phyloP scores from a whole-genome alignment of 2,329 filamentous ascomycete species.

The Fusarium mundagurra region DNA sequence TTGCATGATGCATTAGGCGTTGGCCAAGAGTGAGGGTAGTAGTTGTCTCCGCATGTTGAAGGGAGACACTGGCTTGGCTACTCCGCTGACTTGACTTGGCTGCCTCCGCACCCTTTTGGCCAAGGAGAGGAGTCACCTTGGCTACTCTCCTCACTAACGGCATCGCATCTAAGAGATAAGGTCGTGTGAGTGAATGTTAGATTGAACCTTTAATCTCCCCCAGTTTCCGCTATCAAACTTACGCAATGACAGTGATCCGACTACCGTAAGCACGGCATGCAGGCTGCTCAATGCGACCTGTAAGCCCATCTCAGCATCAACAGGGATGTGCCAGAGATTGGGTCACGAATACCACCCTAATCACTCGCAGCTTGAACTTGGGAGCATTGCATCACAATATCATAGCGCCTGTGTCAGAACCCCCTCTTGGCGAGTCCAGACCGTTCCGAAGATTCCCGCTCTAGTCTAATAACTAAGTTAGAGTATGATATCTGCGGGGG shows the following conservation, averaged over 20 bases:
- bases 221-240: not conserved
- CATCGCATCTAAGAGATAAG: not conserved
- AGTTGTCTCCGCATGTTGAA: not conserved
- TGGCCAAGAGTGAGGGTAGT: not conserved
- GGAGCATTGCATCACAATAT: conserved; percentile 7
- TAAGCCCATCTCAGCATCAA: not conserved
- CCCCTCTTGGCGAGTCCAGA: not conserved
- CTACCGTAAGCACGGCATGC: not conserved
- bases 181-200: not conserved
- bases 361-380: not conserved
- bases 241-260: not conserved
- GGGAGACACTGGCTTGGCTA: not conserved
- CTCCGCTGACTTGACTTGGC: not conserved
- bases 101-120: not conserved
- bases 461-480: not conserved
- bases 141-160: not conserved
- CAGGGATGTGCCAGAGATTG: not conserved
- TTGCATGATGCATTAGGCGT: not conserved
- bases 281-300: not conserved
- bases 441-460: conserved; percentile 15
- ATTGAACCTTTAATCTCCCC: not conserved
- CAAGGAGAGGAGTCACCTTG: not conserved
- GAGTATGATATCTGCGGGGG: not conserved
- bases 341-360: conserved; percentile 12
- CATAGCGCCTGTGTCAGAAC: not conserved